These are phyloP conservation scores for Plantago coronopus DNA, from an alignment of 305 asterid genomes.

Conservation along the genomic window DNA sequence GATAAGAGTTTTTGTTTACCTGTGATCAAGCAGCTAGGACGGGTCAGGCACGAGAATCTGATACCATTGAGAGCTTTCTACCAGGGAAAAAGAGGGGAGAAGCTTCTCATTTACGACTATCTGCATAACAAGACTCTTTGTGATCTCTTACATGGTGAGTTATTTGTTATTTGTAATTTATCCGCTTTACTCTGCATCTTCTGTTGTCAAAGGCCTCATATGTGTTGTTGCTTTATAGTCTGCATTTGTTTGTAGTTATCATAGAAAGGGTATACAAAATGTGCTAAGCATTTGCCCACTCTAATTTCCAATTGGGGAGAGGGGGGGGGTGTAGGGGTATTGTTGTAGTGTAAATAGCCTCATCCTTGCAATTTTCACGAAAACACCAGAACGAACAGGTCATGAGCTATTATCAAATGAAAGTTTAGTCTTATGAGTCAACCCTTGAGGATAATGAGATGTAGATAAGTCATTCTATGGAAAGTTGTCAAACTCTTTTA, in stretches of 20 bases:
- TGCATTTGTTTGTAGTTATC: too few species aligned
- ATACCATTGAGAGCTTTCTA: conserved; percentile 93
- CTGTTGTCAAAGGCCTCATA: background rate
- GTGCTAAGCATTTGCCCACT: too few species aligned
- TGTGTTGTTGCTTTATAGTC: background rate
- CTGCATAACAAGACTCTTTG: conserved; percentile 63
- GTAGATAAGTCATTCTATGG: too few species aligned
- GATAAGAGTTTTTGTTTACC: conserved; percentile 64
- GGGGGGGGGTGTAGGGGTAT: too few species aligned
- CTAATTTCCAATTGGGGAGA: too few species aligned
- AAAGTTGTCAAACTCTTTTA: too few species aligned
- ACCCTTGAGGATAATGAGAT: background rate
- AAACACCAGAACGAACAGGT: too few species aligned
- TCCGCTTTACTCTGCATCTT: conserved; percentile 1
- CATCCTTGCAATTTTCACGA: too few species aligned
- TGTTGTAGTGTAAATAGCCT: too few species aligned
- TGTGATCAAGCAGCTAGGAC: conserved; percentile 70
- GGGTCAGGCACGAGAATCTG: conserved; percentile 82
- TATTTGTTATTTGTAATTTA: background rate
- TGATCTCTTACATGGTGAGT: conserved; percentile 85
- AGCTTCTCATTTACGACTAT: conserved; percentile 89
- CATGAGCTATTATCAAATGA: too few species aligned
- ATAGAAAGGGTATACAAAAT: too few species aligned
- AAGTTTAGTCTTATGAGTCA: background rate
- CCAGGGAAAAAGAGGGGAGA: conserved; percentile 95